Conservation (phyloP, 345 rosid genomes). For the Sisymbrium altissimum region DNA sequence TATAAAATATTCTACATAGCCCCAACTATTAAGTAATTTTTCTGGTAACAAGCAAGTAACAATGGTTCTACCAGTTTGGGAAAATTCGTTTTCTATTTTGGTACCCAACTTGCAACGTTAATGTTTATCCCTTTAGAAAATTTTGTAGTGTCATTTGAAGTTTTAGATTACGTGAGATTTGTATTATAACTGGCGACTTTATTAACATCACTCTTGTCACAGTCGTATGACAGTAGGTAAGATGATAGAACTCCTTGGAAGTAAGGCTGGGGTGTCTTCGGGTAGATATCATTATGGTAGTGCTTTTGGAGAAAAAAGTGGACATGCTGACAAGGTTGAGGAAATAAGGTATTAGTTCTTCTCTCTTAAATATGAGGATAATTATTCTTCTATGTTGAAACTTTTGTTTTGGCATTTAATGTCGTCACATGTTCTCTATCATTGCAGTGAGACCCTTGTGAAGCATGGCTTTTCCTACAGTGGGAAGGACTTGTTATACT, state of each 20-base stretch:
- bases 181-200: neutral
- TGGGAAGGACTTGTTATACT: constrained; percentile 89
- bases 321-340: constrained; percentile 90
- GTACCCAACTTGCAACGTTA: neutral
- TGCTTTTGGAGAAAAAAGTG: constrained; percentile 94
- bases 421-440: neutral
- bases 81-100: neutral
- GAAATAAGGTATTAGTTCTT: constrained; percentile 53
- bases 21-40: too few relatives aligned
- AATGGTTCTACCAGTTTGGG: neutral
- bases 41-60: too few relatives aligned
- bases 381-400: neutral
- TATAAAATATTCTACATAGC: constrained; percentile 1
- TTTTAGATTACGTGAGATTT: neutral
- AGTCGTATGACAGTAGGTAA: constrained; percentile 99
- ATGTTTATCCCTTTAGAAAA: neutral
- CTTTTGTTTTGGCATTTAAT: constrained; percentile 10
- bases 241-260: constrained; percentile 96
- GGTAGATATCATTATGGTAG: constrained; percentile 94
- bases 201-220: constrained; percentile 21
- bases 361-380: neutral
- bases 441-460: constrained; percentile 71
- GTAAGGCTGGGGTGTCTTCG: constrained; percentile 89
- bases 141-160: neutral
- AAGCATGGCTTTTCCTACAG: constrained; percentile 76